Conservation (phyloP, 805 yeast genomes). For the Pichia kluyveri region DNA sequence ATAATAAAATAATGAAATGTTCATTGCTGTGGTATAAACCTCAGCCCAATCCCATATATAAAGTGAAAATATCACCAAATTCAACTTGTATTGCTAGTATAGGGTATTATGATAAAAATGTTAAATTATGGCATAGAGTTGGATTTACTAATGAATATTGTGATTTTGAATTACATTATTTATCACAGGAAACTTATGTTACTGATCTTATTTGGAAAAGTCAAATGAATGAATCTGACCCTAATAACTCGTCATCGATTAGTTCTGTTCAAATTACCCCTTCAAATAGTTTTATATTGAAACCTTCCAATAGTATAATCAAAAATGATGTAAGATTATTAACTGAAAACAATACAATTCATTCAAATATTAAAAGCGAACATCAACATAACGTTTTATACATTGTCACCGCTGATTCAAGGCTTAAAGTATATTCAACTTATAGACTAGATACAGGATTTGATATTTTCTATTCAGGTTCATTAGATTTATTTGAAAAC, state of each 20-base stretch:
- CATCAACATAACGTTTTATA: constrained; percentile 43
- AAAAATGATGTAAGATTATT: constrained; percentile 13
- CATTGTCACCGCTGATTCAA: constrained; percentile 51
- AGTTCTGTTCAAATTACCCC: constrained; percentile 1
- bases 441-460: constrained; percentile 51
- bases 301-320: constrained; percentile 23
- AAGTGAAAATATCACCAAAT: constrained; percentile 55
- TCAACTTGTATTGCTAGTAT: constrained; percentile 58
- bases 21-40: constrained; percentile 35
- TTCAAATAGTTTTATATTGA: constrained; percentile 12
- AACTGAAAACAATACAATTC: constrained; percentile 2
- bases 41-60: constrained; percentile 55
- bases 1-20: constrained; percentile 11
- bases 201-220: constrained; percentile 51
- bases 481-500: constrained; percentile 26
- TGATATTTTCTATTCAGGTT: constrained; percentile 50
- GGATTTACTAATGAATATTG: constrained; percentile 57
- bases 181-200: constrained; percentile 57
- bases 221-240: constrained; percentile 1
- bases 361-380: constrained; percentile 1
- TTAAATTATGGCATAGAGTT: constrained; percentile 72
- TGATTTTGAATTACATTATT: constrained; percentile 57
- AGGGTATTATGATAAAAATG: constrained; percentile 53
- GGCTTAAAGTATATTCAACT: constrained; percentile 61
- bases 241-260: constrained; percentile 1